Evolutionary conservation across 352 stramenopile species (phyloP).

Genomic region (Hyaloperonospora arabidopsidis): DNA sequence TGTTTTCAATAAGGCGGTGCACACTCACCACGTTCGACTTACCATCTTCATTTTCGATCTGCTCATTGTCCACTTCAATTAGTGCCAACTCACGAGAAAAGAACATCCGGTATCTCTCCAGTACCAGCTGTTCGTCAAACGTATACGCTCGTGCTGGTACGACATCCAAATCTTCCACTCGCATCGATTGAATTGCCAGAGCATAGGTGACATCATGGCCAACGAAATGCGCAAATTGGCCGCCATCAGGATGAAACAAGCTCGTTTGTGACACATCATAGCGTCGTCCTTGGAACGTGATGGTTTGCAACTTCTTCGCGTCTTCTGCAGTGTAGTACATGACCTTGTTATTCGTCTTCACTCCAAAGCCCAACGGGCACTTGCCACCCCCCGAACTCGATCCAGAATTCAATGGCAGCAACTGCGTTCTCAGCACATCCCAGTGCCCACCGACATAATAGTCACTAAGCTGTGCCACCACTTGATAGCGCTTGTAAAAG

Average conservation of each 20-base stretch:
- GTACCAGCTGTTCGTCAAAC: conserved; percentile 48
- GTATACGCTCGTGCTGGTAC: conserved; percentile 30
- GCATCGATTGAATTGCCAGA: conserved; percentile 39
- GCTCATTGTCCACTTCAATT: conserved; percentile 17
- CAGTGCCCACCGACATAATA: conserved; percentile 35
- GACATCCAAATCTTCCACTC: conserved; percentile 34
- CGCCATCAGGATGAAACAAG: conserved; percentile 35
- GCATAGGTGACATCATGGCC: conserved; percentile 54
- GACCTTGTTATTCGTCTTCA: conserved; percentile 22
- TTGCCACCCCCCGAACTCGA: conserved; percentile 23
- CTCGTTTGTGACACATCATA: conserved; percentile 50
- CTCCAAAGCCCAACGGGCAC: conserved; percentile 55
- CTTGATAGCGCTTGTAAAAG: conserved; percentile 41
- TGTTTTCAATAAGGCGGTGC: conserved; percentile 38
- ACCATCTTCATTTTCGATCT: conserved; percentile 4
- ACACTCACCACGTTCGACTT: conserved; percentile 21
- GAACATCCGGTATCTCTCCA: conserved; percentile 44
- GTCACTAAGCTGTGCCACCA: conserved; percentile 42
- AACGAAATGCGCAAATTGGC: conserved; percentile 45
- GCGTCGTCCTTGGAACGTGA: conserved; percentile 42
- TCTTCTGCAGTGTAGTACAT: conserved; percentile 19
- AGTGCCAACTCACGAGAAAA: conserved; percentile 37
- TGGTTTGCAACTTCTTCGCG: conserved; percentile 25
- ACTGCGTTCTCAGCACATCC: conserved; percentile 32
- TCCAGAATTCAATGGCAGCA: conserved; percentile 24